Conservation (phyloP, 1,284 basidiomycete genomes). For the Ustilago vetiveriae region DNA sequence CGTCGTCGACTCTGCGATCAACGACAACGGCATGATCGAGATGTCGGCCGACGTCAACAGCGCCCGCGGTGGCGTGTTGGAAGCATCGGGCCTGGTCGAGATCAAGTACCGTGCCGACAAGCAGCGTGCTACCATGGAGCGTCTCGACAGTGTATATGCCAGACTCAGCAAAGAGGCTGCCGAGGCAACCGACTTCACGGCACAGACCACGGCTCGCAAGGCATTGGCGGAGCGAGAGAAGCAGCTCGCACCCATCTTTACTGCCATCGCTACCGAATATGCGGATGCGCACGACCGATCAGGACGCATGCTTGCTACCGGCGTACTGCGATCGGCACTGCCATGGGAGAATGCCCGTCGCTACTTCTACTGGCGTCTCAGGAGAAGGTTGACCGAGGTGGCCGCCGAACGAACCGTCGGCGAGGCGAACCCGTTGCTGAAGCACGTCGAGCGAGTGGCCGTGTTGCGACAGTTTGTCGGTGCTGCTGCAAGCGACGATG, state of each 20-base stretch:
- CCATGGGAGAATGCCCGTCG: constrained; percentile 77
- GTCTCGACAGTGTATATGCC: constrained; percentile 86
- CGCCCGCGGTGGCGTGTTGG: constrained; percentile 85
- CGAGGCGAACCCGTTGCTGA: constrained; percentile 63
- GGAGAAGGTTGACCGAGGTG: constrained; percentile 70
- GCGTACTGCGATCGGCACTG: constrained; percentile 79
- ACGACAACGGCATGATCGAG: constrained; percentile 94
- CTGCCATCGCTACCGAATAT: constrained; percentile 91
- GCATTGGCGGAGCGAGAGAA: constrained; percentile 81
- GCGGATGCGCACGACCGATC: constrained; percentile 95
- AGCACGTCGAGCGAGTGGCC: constrained; percentile 52
- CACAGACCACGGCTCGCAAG: constrained; percentile 69
- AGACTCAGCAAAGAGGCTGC: constrained; percentile 76
- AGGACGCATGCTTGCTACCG: constrained; percentile 98
- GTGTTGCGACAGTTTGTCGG: constrained; percentile 53
- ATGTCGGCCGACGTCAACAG: constrained; percentile 87
- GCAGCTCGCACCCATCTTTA: constrained; percentile 86
- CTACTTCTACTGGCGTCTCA: constrained; percentile 94
- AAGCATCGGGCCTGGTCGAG: constrained; percentile 91
- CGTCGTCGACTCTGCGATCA: constrained; percentile 94
- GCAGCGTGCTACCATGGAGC: constrained; percentile 92
- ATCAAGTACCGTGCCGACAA: constrained; percentile 74
- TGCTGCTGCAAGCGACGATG: constrained; percentile 53
- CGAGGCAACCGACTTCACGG: constrained; percentile 76
- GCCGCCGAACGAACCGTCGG: constrained; percentile 51